Evolutionary conservation across 169 alveolate genomes (phyloP), one percentile per base, ranked within the genome.

Genomic region (Miamiensis avidus): DNA sequence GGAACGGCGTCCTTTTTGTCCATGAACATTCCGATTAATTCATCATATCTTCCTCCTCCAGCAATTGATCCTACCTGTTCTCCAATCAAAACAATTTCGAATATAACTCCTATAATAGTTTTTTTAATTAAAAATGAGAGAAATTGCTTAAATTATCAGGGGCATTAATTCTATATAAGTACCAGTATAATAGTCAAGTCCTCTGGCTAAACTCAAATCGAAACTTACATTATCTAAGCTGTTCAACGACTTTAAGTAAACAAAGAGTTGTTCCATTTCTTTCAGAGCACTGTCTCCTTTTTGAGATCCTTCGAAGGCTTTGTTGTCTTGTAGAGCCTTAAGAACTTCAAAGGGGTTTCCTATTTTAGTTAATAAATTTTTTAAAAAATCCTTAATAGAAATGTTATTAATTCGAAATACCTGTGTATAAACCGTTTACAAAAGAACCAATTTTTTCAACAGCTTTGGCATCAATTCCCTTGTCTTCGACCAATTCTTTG

Each of bases 31-130:
- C 99, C 98, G 32, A 98, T 97, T 34, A 98, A 93, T 30, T 93
- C 96, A 86, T 98, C 99, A 86, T 98, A 98, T 82, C 99, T 90
- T 25, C 99, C 99, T 26, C 99, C 99, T 20, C 99, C 99, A n/a
- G 98, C 99, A 27, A 98, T 97, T 30, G 99, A 97, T 1, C 99
- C 99, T 31, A 98, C 96, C 30, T 91, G 93, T 26, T 82, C 83
- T 26, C 95, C 96, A 25, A 94, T 88, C 27, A 98, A 89, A 33
- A 98, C 99, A 25, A 99, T 99, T 86, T 98, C 99, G 78, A 96
- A 98, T 65, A 98, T 98, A 11, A 98, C 93, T 0, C 99, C 82
- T 77, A 20, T 29, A 27, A 77, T 31, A 27, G 26, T 75, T 27
- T 28, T 31, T 75, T n/a, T n/a, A n/a, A 31, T 0, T 1, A 29